Conservation (phyloP, 2,329 filamentous ascomycete species). For the Coniochaeta sp. region DNA sequence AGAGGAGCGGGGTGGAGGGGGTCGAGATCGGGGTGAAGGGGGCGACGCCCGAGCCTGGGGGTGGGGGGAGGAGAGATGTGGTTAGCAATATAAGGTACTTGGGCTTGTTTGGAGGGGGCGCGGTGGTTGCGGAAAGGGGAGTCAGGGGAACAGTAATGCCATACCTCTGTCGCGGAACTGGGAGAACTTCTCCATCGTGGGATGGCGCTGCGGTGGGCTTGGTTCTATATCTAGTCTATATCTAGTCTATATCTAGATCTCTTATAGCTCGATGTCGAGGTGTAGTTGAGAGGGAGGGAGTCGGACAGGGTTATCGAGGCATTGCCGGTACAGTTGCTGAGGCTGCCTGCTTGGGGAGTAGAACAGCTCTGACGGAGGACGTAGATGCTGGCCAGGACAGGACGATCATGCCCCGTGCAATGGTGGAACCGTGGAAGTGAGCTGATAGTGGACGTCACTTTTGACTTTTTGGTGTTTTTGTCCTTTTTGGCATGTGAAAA, state of each 20-base stretch:
- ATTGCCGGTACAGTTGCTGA: neutral
- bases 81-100: too few relatives aligned
- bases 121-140: neutral
- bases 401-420: neutral
- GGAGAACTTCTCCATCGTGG: conserved; percentile 86
- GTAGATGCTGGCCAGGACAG: neutral
- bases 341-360: neutral
- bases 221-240: too few relatives aligned
- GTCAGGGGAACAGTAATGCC: too few relatives aligned
- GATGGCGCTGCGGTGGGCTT: neutral
- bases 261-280: neutral
- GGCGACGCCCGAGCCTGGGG: conserved; percentile 85
- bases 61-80: neutral
- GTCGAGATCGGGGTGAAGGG: conserved; percentile 83
- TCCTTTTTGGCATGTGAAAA: neutral
- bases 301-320: neutral
- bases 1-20: conserved; percentile 53
- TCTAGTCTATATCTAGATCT: too few relatives aligned
- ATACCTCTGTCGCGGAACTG: conserved; percentile 87
- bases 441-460: neutral
- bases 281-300: neutral
- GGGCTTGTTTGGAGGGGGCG: neutral
- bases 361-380: neutral
- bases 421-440: too few relatives aligned
- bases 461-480: neutral